These are phyloP conservation scores for Sherardia arvensis DNA, from an alignment of 257 asterid genomes.

Conservation along the genomic window DNA sequence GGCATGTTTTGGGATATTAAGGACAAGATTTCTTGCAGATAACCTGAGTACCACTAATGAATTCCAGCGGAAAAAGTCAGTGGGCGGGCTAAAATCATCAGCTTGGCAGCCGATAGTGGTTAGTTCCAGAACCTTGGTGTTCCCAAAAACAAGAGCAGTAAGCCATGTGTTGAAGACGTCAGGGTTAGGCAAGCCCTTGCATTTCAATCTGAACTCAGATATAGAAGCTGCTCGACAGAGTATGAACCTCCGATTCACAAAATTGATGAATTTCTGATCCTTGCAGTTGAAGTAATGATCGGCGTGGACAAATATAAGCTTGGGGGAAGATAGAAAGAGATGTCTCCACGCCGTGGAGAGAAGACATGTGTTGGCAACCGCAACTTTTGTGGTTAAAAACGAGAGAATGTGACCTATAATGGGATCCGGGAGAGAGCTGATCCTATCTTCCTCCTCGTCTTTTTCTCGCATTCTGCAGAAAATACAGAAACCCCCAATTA, in stretches of 20 bases:
- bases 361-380: neutral
- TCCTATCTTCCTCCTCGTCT: neutral
- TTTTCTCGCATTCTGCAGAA: too few species aligned
- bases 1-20: neutral
- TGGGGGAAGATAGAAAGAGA: neutral
- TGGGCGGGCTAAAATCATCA: neutral
- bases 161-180: neutral
- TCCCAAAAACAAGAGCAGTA: neutral
- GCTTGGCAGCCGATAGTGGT: neutral
- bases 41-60: neutral
- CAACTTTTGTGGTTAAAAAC: neutral
- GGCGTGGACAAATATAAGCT: neutral
- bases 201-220: neutral
- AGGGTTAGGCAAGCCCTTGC: neutral
- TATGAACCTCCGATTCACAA: neutral
- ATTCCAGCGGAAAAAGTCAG: neutral
- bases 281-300: neutral
- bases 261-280: neutral
- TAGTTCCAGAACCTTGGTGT: neutral
- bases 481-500: too few species aligned
- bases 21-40: neutral
- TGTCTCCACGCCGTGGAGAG: neutral
- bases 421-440: neutral
- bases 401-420: neutral
- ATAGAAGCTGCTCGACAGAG: neutral